Evolutionary conservation across 345 rosid species (phyloP), one percentile per base, ranked within the genome.

Genomic region (Rhizophora mangle): DNA sequence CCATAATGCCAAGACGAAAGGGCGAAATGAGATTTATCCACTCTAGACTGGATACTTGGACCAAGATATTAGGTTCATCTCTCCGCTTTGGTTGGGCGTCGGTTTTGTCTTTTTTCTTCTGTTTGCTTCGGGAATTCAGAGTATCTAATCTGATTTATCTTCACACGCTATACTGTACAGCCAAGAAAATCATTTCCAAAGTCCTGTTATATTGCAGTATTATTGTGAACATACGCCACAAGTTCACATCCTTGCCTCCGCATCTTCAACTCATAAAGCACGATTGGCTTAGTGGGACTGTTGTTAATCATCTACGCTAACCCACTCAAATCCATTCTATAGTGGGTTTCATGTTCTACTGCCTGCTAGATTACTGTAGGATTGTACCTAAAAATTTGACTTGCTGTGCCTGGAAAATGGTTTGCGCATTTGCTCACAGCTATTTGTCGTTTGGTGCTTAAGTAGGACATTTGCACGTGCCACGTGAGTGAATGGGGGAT

Each of bases 11-110:
- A 15, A 43, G 47, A 39, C 3, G 4, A 43, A 39, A 15, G 5
- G 19, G 49, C 18, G 49, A 43, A 43, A 3, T 3, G 18, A 8
- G 37, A 43, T 39, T 1, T 1, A 39, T 39, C 46, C 46, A 39
- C 46, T 10, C 46, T 39, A 3, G 15, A 39, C 10, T 21, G 26
- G 60, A 22, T 22, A 9, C 5, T 55, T 55, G 29, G 16, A 55
- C 27, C 30, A 6, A 15, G 30, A 55, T 55, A 26, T 55, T 55
- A 55, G 60, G 60, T 22, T 22, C 24, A 43, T 87, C 86, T 87
- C 86, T 87, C 93, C 1, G 91, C 29, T 85, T 0, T 43, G 1
- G 16, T 13, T 13, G 5, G 49, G 5, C 15, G 49, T 43, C 18
- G 5, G 5, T 43, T 43, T 13, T 13, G 5, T 13, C 49, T 11